Evolutionary conservation across 257 asterid species (phyloP).

Genomic region (Galeopsis tetrahit): DNA sequence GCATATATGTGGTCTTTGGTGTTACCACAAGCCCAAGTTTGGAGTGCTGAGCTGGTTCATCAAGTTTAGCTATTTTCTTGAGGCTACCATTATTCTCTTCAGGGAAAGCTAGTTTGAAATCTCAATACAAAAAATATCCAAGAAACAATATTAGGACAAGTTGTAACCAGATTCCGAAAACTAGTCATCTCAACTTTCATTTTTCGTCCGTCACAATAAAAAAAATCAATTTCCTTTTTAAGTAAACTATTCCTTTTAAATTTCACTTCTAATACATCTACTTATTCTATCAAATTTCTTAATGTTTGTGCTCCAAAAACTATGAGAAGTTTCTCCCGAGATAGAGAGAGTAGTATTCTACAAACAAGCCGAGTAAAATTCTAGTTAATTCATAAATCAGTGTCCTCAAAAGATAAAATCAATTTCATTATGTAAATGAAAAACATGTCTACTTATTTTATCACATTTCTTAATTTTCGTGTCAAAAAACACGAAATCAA

Average conservation of each 20-base stretch:
- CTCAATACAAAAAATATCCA: slow-evolving; percentile 3
- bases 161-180: not conserved
- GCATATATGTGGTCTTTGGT: not conserved
- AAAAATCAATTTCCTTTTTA: too few relatives aligned
- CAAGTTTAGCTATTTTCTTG: slow-evolving; percentile 87
- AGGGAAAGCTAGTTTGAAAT: slow-evolving; percentile 79
- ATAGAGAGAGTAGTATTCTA: too few relatives aligned
- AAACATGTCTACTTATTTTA: not conserved
- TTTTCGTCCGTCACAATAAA: not conserved
- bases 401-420: not conserved
- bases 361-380: too few relatives aligned
- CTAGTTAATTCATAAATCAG: not conserved
- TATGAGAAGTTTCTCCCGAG: too few relatives aligned
- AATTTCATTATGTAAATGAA: not conserved
- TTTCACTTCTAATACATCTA: too few relatives aligned
- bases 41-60: slow-evolving; percentile 71
- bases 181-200: not conserved
- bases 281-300: too few relatives aligned
- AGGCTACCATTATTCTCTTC: slow-evolving; percentile 89
- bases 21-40: slow-evolving; percentile 82
- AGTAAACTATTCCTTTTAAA: too few relatives aligned
- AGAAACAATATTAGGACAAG: not conserved
- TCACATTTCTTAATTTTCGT: too few relatives aligned
- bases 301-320: not conserved
- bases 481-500: not conserved